Percentiles rank a stretch among this genome's conserved stretches.
Conservation (phyloP, 768 basidiomycete species). For the Hericium coralloides region DNA sequence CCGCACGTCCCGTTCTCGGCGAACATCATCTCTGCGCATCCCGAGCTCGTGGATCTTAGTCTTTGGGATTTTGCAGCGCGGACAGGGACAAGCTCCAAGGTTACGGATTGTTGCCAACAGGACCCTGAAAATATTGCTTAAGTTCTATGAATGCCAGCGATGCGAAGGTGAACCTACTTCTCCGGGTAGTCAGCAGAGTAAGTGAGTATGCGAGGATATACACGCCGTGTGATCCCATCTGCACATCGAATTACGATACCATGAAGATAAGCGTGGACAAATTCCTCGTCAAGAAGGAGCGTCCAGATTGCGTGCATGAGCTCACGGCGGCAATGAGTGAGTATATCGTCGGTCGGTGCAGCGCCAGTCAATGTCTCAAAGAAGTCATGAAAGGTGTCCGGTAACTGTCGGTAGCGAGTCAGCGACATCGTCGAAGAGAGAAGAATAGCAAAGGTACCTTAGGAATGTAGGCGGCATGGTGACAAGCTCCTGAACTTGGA, state of each 20-base stretch:
- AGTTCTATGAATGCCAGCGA: conserved; percentile 1
- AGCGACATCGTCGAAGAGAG: too few species aligned
- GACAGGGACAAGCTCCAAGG: conserved; percentile 22
- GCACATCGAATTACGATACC: too few species aligned
- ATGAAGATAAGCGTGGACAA: too few species aligned
- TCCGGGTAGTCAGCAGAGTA: conserved; percentile 29
- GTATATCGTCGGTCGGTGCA: too few species aligned
- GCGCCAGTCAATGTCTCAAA: too few species aligned
- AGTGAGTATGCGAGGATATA: conserved; percentile 19
- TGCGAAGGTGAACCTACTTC: conserved; percentile 18
- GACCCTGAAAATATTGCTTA: conserved; percentile 18
- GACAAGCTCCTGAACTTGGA: conserved; percentile 5
- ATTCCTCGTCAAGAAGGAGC: too few species aligned
- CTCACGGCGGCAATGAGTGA: too few species aligned
- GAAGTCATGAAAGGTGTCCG: background rate
- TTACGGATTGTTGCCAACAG: conserved; percentile 15
- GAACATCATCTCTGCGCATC: conserved; percentile 15
- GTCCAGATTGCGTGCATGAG: too few species aligned
- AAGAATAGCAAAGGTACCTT: conserved; percentile 3
- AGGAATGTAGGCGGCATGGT: conserved; percentile 19
- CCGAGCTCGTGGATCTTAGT: too few species aligned
- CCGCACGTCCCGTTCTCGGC: conserved; percentile 5
- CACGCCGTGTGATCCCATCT: too few species aligned
- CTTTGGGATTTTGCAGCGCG: conserved; percentile 19
- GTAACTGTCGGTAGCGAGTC: background rate